phyloP scores from a whole-genome alignment of 179 eudicot species.

The Camellia oleifera region DNA sequence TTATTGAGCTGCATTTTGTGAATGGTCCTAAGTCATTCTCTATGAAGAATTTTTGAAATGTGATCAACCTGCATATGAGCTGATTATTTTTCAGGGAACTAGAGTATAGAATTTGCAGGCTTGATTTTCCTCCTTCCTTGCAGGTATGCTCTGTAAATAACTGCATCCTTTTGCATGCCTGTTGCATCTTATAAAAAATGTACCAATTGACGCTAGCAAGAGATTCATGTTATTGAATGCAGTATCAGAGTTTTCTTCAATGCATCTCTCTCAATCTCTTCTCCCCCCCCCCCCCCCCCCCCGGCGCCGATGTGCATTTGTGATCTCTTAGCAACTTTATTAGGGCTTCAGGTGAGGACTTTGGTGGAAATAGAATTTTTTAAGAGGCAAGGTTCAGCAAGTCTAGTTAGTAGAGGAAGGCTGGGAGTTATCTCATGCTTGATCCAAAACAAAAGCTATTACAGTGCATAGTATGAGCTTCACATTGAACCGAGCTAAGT shows the following conservation, averaged over 20 bases:
- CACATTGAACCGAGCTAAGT: no score
- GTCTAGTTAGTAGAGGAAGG: no score
- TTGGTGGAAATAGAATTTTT: no score
- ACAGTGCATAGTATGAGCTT: not conserved
- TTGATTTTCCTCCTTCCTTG: not conserved
- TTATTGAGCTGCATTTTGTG: not conserved
- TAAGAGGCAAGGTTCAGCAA: no score
- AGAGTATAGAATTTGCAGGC: not conserved
- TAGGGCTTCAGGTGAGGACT: no score
- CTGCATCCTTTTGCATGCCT: no score
- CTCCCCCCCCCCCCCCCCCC: no score
- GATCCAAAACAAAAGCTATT: not conserved
- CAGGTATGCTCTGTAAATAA: slow-evolving; percentile 3
- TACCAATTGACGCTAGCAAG: not conserved
- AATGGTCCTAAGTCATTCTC: not conserved
- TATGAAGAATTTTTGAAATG: not conserved
- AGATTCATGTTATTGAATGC: not conserved
- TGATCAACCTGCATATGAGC: not conserved
- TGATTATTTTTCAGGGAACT: not conserved
- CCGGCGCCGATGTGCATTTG: no score
- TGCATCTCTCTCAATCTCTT: not conserved
- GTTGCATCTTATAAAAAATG: not conserved
- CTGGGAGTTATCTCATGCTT: no score
- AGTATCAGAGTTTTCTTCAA: not conserved
- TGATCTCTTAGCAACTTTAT: no score